phyloP scores from a whole-genome alignment of 2,329 filamentous ascomycete genomes.

The Arthrobotrys megalospora region DNA sequence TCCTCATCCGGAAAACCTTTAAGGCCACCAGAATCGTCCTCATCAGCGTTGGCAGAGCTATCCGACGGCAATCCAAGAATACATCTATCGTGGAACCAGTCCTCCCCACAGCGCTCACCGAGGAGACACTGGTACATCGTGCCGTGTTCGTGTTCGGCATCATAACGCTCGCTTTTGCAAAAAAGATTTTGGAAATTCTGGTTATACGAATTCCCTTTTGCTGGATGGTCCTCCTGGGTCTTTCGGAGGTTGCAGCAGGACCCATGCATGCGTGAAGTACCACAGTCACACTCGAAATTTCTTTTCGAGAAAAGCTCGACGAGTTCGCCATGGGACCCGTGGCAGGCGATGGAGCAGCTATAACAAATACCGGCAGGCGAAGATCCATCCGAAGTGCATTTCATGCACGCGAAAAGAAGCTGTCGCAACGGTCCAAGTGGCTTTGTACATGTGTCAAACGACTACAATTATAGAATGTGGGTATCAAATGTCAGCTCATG shows the following conservation, averaged over 20 bases:
- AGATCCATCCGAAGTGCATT: conserved; percentile 80
- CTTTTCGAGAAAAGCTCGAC: conserved; percentile 97
- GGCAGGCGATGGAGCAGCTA: conserved; percentile 94
- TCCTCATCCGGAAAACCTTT: conserved; percentile 92
- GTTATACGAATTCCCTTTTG: conserved; percentile 87
- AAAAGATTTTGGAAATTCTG: conserved; percentile 95
- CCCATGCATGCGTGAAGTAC: conserved; percentile 82
- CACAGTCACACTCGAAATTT: conserved; percentile 96
- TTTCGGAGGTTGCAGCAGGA: conserved; percentile 85
- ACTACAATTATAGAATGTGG: conserved; percentile 70
- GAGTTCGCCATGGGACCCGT: conserved; percentile 87
- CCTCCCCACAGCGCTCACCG: conserved; percentile 63
- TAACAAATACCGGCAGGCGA: conserved; percentile 91
- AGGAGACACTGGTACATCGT: conserved; percentile 94
- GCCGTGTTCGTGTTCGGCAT: conserved; percentile 88
- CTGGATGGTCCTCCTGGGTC: conserved; percentile 81
- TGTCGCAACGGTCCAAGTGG: conserved; percentile 90
- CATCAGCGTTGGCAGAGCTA: conserved; percentile 69
- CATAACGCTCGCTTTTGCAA: conserved; percentile 88
- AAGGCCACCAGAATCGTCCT: conserved; percentile 69
- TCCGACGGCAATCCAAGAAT: conserved; percentile 38
- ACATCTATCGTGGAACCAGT: conserved; percentile 65
- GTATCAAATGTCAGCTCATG: background rate
- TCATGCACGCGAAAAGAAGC: conserved; percentile 90
- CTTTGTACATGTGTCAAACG: conserved; percentile 93